These are phyloP conservation scores for Fusarium caatingaense DNA, from an alignment of 2,329 filamentous ascomycete species.

Conservation along the genomic window DNA sequence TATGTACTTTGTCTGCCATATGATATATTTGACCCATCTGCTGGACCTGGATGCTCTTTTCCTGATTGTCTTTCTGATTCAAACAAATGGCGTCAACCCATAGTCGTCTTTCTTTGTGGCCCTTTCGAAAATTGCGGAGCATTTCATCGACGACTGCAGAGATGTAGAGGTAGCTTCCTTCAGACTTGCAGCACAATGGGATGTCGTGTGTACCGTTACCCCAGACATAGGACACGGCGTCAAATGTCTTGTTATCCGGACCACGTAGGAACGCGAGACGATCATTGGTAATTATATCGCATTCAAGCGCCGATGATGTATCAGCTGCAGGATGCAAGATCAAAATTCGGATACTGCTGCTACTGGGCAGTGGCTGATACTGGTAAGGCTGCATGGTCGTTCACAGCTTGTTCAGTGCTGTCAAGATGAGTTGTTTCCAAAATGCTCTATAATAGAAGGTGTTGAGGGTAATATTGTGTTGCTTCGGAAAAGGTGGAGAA, in stretches of 20 bases:
- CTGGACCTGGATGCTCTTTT: neutral
- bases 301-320: rapidly evolving
- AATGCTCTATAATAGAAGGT: too few relatives aligned
- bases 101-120: rapidly evolving
- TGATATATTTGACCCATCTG: neutral
- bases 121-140: rapidly evolving
- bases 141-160: rapidly evolving
- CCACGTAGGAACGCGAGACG: rapidly evolving
- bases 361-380: rapidly evolving
- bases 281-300: rapidly evolving
- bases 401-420: rapidly evolving
- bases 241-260: neutral
- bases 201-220: rapidly evolving
- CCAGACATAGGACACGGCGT: neutral
- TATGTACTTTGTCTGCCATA: neutral
- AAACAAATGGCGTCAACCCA: neutral
- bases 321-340: neutral
- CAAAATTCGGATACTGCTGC: neutral
- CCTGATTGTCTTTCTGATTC: neutral
- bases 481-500: too few relatives aligned
- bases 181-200: rapidly evolving
- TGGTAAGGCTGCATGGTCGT: neutral
- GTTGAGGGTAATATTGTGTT: too few relatives aligned
- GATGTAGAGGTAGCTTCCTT: neutral
- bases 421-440: too few relatives aligned